Conservation (phyloP, 352 stramenopile genomes). For the Phytopythium oedochilum region DNA sequence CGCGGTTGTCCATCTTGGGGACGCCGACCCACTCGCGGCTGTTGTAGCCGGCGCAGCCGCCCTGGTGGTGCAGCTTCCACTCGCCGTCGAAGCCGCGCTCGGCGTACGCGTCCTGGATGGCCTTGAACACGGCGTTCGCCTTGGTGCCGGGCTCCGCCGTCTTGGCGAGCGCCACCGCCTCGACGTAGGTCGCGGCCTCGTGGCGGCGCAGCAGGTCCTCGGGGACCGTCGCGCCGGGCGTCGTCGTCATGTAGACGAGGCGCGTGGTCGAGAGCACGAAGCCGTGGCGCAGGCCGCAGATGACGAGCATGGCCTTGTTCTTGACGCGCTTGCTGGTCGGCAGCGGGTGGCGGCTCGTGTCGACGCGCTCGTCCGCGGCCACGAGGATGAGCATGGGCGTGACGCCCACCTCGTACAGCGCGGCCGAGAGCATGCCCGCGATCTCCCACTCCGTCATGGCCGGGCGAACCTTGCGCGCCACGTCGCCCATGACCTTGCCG, state of each 20-base stretch:
- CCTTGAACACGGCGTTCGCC: slow-evolving; percentile 43
- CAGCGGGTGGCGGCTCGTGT: slow-evolving; percentile 60
- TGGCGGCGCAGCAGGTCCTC: slow-evolving; percentile 55
- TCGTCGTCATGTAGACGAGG: too few relatives aligned
- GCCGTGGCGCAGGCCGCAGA: slow-evolving; percentile 58
- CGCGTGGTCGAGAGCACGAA: slow-evolving; percentile 59
- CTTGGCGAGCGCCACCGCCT: slow-evolving; percentile 43
- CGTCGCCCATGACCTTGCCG: slow-evolving; percentile 51
- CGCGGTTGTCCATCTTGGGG: slow-evolving; percentile 19
- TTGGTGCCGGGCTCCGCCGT: slow-evolving; percentile 24
- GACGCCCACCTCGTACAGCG: slow-evolving; percentile 40
- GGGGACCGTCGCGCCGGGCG: too few relatives aligned
- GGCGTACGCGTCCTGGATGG: slow-evolving; percentile 57
- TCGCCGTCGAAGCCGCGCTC: slow-evolving; percentile 48
- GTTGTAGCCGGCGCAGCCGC: slow-evolving; percentile 58
- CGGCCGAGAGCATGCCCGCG: slow-evolving; percentile 30
- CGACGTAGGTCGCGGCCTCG: slow-evolving; percentile 62
- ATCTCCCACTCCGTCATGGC: slow-evolving; percentile 60
- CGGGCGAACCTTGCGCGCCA: slow-evolving; percentile 34
- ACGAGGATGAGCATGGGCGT: slow-evolving; percentile 52
- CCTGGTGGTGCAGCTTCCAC: slow-evolving; percentile 70
- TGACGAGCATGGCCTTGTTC: slow-evolving; percentile 76
- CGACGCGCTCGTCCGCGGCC: slow-evolving; percentile 58
- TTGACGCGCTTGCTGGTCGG: slow-evolving; percentile 65
- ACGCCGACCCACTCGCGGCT: slow-evolving; percentile 73